These are phyloP conservation scores for Collybiopsis confluens DNA, from an alignment of 768 basidiomycete genomes.

Conservation along the genomic window DNA sequence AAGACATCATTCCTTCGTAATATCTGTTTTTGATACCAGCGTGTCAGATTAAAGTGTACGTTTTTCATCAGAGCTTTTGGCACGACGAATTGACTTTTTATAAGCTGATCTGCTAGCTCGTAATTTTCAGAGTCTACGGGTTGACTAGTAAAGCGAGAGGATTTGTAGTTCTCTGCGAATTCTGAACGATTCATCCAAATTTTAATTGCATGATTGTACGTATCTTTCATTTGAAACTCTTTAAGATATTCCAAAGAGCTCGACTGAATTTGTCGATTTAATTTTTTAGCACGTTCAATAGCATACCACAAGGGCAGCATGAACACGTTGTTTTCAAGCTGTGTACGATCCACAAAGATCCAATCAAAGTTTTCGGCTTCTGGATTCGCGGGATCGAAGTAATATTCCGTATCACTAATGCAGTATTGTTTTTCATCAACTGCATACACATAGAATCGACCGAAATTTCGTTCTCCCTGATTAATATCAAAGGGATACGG, in stretches of 20 bases:
- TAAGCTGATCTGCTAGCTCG: too few relatives aligned
- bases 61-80: not conserved
- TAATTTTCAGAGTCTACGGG: too few relatives aligned
- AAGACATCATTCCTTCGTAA: not conserved
- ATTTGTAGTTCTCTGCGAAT: not conserved
- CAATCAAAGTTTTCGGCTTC: not conserved
- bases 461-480: not conserved
- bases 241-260: not conserved
- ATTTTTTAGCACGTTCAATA: not conserved
- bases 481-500: conserved; percentile 3
- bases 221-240: not conserved
- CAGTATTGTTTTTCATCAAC: not conserved
- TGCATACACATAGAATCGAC: not conserved
- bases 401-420: conserved; percentile 4
- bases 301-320: conserved; percentile 6
- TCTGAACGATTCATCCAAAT: not conserved
- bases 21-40: conserved; percentile 5
- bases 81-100: too few relatives aligned
- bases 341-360: not conserved
- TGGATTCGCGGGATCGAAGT: not conserved
- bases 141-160: too few relatives aligned
- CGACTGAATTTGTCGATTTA: not conserved
- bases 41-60: not conserved
- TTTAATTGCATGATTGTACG: not conserved
- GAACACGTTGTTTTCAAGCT: conserved; percentile 7